These are phyloP conservation scores for Wallacemonas rigidus DNA, from an alignment of 208 protist species.

Conservation along the genomic window DNA sequence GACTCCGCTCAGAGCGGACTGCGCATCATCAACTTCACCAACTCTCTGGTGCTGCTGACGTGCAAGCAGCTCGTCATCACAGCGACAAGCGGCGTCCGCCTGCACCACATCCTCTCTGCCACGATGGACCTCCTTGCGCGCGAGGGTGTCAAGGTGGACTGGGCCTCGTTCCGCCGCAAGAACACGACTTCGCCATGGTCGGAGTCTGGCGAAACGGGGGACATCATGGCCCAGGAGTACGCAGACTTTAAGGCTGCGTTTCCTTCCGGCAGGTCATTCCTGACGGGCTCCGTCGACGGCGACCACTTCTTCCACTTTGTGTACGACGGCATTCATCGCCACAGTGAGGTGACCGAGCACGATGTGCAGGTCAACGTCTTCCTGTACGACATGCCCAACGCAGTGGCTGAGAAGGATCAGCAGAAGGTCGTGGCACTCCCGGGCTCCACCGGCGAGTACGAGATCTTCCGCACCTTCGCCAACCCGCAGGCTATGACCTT, in stretches of 20 bases:
- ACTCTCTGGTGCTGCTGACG: conserved; percentile 55
- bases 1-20: conserved; percentile 32
- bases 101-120: conserved; percentile 62
- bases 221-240: conserved; percentile 90
- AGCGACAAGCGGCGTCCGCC: conserved; percentile 51
- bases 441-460: conserved; percentile 47
- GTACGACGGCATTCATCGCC: conserved; percentile 68
- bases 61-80: conserved; percentile 52
- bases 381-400: conserved; percentile 55
- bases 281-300: conserved; percentile 83
- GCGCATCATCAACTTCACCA: conserved; percentile 45
- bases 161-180: conserved; percentile 84
- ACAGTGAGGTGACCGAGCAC: conserved; percentile 33
- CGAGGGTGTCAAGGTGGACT: conserved; percentile 54
- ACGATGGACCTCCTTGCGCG: conserved; percentile 37
- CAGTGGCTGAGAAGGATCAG: conserved; percentile 21
- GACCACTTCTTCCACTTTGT: conserved; percentile 90
- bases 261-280: conserved; percentile 71
- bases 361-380: conserved; percentile 84
- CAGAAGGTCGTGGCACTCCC: conserved; percentile 40
- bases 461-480: conserved; percentile 62
- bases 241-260: conserved; percentile 83
- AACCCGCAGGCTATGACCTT: conserved; percentile 55
- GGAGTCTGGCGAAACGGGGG: conserved; percentile 52
- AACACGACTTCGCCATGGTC: conserved; percentile 79